Base-by-base conservation (phyloP, 345 rosid genomes). In the Schrenkiella parvula region DNA sequence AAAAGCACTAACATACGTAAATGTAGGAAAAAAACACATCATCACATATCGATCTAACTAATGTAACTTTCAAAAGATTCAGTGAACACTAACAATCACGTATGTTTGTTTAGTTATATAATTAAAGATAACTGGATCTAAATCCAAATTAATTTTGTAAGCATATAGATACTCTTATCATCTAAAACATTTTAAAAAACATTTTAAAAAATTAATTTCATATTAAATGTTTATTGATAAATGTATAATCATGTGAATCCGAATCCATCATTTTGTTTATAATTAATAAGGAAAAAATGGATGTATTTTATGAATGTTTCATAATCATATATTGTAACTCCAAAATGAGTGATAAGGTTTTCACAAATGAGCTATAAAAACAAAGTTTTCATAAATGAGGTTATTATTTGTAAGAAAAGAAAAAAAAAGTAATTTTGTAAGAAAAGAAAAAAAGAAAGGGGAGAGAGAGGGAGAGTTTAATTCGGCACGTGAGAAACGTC, bases 401-500 rank as follows among this genome's bases (percentile, higher is more conserved):
- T 28, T 66, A 15, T 52, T 28, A 38, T 12, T 59, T 47, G 59
- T 17, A 35, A 13, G 15, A 35, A 35, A 0, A 44, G 11, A 11
- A 12, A 70, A 4, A n/a, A n/a, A n/a, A n/a, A n/a, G n/a, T n/a
- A n/a, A n/a, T n/a, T 12, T 59, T 47, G 59, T 17, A 35, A 13
- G 15, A 35, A n/a, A 0, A 44, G 11, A 11, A 12, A 70, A 4
- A n/a, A n/a, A n/a, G n/a, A n/a, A n/a, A n/a, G n/a, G n/a, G n/a
- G n/a, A n/a, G 53, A 48, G 37, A 31, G 39, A 15, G 4, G 17
- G 25, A 15, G 32, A 26, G n/a, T 41, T 44, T 13, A 56, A 43
- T 12, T 43, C 31, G 25, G 54, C 69, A 62, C 69, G 69, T 71
- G 76, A 29, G 54, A 71, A 42, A 71, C 55, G 9, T 50, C 53